Evolutionary conservation across 257 asterid genomes (phyloP).

Genomic region (Ophiorrhiza pumila): DNA sequence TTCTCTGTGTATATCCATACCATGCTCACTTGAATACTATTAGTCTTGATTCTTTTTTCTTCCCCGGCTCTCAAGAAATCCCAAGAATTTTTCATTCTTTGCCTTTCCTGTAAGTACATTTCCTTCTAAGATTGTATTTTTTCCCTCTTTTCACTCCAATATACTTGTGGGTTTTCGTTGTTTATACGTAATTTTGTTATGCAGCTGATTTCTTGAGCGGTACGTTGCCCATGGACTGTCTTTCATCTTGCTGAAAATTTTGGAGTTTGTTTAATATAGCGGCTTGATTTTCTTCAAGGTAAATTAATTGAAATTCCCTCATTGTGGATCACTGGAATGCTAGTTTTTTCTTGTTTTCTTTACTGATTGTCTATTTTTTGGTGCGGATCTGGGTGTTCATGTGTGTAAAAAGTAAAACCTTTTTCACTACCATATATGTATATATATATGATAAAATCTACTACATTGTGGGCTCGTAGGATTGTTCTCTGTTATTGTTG

Average conservation of each 20-base stretch:
- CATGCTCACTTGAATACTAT: background rate
- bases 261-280: background rate
- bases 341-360: background rate
- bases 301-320: background rate
- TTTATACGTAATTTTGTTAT: background rate
- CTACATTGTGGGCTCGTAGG: background rate
- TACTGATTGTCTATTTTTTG: background rate
- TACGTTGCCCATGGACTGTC: background rate
- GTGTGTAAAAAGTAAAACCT: conserved; percentile 1
- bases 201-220: background rate
- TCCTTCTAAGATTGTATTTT: conserved; percentile 2
- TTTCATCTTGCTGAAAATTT: background rate
- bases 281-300: background rate
- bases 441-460: background rate
- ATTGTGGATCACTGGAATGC: conserved; percentile 1
- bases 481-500: background rate
- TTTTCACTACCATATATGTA: no score
- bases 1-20: no score
- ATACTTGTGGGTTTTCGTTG: conserved; percentile 1
- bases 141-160: background rate
- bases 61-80: conserved; percentile 40
- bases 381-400: conserved; percentile 14
- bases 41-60: conserved; percentile 21
- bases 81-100: conserved; percentile 52
- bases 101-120: conserved; percentile 53